Evolutionary conservation across 202 grass and related monocot genomes (phyloP).

Genomic region (Zoysia matrella): DNA sequence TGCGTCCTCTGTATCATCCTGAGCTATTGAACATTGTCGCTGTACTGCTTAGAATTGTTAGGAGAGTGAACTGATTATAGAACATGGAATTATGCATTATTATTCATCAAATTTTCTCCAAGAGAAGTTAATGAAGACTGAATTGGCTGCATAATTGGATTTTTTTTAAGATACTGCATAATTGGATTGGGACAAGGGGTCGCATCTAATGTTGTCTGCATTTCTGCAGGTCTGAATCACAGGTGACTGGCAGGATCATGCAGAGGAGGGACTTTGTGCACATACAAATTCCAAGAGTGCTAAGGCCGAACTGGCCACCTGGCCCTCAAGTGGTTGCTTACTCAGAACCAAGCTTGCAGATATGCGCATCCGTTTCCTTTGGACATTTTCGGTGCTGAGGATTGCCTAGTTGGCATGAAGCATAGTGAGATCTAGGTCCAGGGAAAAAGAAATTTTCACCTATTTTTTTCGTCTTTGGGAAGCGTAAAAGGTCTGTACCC

Average conservation of each 20-base stretch:
- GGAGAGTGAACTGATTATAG: not conserved
- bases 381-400: constrained; percentile 36
- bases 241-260: constrained; percentile 36
- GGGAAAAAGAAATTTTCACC: constrained; percentile 1
- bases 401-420: constrained; percentile 45
- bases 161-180: too few relatives aligned
- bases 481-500: constrained; percentile 20
- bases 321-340: constrained; percentile 23
- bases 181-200: not conserved
- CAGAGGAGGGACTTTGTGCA: constrained; percentile 29
- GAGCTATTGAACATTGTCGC: not conserved
- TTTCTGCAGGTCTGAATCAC: constrained; percentile 48
- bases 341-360: not conserved
- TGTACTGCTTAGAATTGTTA: constrained; percentile 6
- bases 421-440: constrained; percentile 42
- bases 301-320: constrained; percentile 35
- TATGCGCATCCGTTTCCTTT: too few relatives aligned
- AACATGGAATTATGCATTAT: not conserved
- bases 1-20: not conserved
- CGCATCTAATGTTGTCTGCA: not conserved
- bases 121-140: not conserved
- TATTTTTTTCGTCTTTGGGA: constrained; percentile 4
- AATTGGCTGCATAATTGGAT: not conserved
- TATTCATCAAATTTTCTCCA: not conserved
- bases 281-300: constrained; percentile 43